Conservation (phyloP, 2,329 filamentous ascomycete species). For the Penicillium brasilianum region DNA sequence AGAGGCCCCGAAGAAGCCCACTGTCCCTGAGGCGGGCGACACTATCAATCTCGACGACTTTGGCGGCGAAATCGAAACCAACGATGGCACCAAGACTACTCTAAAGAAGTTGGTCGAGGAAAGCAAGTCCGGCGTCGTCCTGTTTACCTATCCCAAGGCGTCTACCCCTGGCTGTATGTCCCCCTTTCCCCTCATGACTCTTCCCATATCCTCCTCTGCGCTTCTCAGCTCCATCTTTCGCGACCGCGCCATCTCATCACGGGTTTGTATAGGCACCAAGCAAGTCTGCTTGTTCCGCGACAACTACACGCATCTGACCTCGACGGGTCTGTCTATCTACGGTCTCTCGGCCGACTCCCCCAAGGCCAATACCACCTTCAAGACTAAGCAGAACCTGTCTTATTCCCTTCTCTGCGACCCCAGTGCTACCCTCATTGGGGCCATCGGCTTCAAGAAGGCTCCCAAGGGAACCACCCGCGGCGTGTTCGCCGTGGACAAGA, state of each 20-base stretch:
- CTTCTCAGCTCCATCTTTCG: neutral
- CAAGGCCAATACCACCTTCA: conserved; percentile 92
- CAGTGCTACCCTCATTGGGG: conserved; percentile 72
- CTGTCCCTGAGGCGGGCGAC: conserved; percentile 52
- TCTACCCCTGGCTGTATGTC: conserved; percentile 90
- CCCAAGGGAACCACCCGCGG: conserved; percentile 82
- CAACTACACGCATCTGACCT: conserved; percentile 74
- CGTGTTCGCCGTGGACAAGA: conserved; percentile 84
- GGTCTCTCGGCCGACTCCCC: conserved; percentile 86
- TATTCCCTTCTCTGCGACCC: conserved; percentile 90
- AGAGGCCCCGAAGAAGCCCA: conserved; percentile 20
- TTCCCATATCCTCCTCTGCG: conserved; percentile 7
- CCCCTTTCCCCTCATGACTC: neutral
- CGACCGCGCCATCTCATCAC: neutral
- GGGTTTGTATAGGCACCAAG: conserved; percentile 70
- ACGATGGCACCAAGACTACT: conserved; percentile 80
- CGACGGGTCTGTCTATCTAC: conserved; percentile 82
- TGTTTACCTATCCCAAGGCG: conserved; percentile 96
- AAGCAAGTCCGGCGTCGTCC: conserved; percentile 82
- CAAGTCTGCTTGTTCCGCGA: conserved; percentile 95
- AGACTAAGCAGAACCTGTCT: conserved; percentile 85
- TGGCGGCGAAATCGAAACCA: conserved; percentile 76
- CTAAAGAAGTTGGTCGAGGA: conserved; percentile 80
- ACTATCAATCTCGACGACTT: conserved; percentile 60
- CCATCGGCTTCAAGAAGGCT: conserved; percentile 87